Base-by-base conservation (phyloP, 768 basidiomycete genomes). In the Panaeolus cyanescens region DNA sequence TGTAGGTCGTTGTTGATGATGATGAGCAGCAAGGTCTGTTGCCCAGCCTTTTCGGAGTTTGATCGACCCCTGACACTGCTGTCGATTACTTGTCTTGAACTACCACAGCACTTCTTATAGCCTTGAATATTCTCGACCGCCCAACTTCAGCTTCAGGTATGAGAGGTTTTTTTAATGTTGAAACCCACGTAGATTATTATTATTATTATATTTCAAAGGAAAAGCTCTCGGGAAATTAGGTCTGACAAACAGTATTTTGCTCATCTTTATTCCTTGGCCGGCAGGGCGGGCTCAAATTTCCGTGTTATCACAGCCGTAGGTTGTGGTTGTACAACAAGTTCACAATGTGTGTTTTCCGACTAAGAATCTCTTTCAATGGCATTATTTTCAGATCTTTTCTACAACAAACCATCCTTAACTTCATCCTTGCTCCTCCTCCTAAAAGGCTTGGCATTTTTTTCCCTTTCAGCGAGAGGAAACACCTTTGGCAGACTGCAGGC, bases 11-110 rank as follows among this genome's bases (percentile, higher is more conserved):
- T 32, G 56, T 37, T 34, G 56, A 37, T 32, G 56, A 39, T 58
- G 56, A 58, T 58, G 56, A 42, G 37, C 56, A 39, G 37, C 56
- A 39, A 39, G 56, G 37, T 40, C 30, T 39, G 32, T 20, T 58
- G 56, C 56, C 56, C 56, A 58, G 56, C 31, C 28, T 37, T 31
- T 58, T 58, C 56, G 56, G 56, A 58, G 56, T 32, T 56, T 34
- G 31, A 37, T 42, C 30, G 33, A 58, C 56, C 56, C 56, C 56
- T 58, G 56, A 58, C 56, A 58, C 56, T 25, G 25, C 56, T 39
- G 25, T 39, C n/a, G 4, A 50, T 50, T 13, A 13, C 12, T 28
- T 28, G n/a, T 13, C 19, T 28, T 1, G 19, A 12, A 50, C 13
- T 8, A 50, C 45, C 22, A 6, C 15, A 9, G 30, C 22, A 20